phyloP scores from a whole-genome alignment of 1,139 yeast species.

The Hyphopichia pseudoburtonii region DNA sequence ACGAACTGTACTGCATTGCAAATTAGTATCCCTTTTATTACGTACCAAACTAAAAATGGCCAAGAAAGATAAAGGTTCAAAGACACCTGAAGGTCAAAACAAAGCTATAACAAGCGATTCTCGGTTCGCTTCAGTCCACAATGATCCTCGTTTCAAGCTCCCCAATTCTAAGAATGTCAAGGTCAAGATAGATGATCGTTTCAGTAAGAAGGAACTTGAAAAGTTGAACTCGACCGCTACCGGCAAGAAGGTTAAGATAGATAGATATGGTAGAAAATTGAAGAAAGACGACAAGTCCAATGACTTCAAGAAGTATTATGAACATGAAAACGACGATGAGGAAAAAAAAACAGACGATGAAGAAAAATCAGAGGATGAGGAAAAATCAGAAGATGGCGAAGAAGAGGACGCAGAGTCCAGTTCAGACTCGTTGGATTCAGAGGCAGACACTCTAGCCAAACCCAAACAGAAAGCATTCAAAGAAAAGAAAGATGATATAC shows the following conservation, averaged over 20 bases:
- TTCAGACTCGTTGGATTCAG: slow-evolving; percentile 12
- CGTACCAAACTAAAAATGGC: slow-evolving; percentile 1
- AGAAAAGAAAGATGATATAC: slow-evolving; percentile 19
- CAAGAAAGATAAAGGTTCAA: slow-evolving; percentile 6
- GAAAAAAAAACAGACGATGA: slow-evolving; percentile 17
- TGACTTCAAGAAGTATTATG: slow-evolving; percentile 68
- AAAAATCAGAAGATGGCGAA: slow-evolving; percentile 30
- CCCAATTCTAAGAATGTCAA: slow-evolving; percentile 71
- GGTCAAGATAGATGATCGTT: slow-evolving; percentile 84
- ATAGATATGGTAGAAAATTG: slow-evolving; percentile 81
- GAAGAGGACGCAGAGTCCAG: slow-evolving; percentile 17
- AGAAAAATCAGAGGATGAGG: slow-evolving; percentile 14
- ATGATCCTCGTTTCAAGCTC: slow-evolving; percentile 83
- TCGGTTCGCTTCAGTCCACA: slow-evolving; percentile 76
- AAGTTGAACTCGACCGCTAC: slow-evolving; percentile 52
- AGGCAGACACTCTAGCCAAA: slow-evolving; percentile 7
- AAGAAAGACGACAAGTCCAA: slow-evolving; percentile 33
- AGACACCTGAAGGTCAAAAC: too few species aligned
- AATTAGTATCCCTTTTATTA: neutral
- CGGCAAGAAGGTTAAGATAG: slow-evolving; percentile 61
- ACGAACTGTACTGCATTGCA: neutral
- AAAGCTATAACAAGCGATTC: slow-evolving; percentile 57
- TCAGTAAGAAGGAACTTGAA: slow-evolving; percentile 68
- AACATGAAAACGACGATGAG: slow-evolving; percentile 38
- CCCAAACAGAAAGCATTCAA: slow-evolving; percentile 5